Evolutionary conservation across 164 flowering plant genomes (phyloP).

Genomic region (Taxillus chinensis): DNA sequence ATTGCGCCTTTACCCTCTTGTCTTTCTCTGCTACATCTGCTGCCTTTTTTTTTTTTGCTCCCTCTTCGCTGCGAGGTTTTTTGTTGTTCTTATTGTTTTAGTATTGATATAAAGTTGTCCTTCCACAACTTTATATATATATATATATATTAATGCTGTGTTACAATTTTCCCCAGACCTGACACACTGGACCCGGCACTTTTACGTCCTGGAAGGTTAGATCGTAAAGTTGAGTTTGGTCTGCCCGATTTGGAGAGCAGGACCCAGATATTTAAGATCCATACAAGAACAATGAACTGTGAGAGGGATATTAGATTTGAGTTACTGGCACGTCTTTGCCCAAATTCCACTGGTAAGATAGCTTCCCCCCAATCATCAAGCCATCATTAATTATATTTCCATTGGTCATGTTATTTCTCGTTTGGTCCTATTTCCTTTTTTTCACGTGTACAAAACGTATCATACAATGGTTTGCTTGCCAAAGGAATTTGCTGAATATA

Average conservation of each 20-base stretch:
- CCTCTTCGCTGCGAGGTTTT: no score
- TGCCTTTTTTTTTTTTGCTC: no score
- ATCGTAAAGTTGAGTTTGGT: constrained; percentile 96
- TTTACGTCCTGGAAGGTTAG: constrained; percentile 88
- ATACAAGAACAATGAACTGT: constrained; percentile 95
- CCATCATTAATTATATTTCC: neutral
- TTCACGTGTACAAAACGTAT: no score
- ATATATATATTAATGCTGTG: neutral
- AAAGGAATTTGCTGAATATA: no score
- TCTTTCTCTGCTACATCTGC: neutral
- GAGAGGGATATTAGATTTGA: constrained; percentile 93
- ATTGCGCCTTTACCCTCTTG: neutral
- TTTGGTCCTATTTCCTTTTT: neutral
- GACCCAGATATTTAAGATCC: constrained; percentile 93
- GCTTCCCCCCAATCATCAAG: neutral
- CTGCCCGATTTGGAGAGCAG: constrained; percentile 92
- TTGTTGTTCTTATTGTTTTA: no score
- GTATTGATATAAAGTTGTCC: neutral
- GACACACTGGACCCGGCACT: constrained; percentile 94
- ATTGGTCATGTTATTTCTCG: neutral
- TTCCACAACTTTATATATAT: neutral
- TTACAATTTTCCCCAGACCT: constrained; percentile 41
- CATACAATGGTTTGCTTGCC: no score
- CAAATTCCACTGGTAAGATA: constrained; percentile 84
- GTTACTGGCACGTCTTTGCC: constrained; percentile 94